Percentiles rank a stretch among this genome's conserved stretches.
phyloP scores from a whole-genome alignment of 306 rosid species.

The Elaeagnus macrophylla region DNA sequence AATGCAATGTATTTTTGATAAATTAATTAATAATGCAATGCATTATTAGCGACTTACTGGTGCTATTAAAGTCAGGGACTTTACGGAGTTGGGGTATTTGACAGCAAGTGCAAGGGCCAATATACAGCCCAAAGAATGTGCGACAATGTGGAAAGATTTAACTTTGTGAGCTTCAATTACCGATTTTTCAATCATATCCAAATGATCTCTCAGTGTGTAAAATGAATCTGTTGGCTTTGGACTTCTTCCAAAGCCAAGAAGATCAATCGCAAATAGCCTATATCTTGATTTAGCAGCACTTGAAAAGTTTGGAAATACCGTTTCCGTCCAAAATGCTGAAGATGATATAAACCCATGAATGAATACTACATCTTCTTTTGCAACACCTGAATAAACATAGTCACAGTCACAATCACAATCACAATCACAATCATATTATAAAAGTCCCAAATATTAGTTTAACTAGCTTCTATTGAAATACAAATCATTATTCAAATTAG shows the following conservation, averaged over 20 bases:
- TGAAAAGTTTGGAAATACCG: constrained; percentile 79
- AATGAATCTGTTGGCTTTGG: constrained; percentile 80
- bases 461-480: too few relatives aligned
- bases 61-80: constrained; percentile 83
- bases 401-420: too few relatives aligned
- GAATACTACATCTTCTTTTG: constrained; percentile 61
- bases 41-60: constrained; percentile 36
- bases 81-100: constrained; percentile 58
- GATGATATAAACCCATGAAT: constrained; percentile 94
- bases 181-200: constrained; percentile 71
- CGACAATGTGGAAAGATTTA: constrained; percentile 82
- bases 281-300: constrained; percentile 33
- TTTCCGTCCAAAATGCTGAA: constrained; percentile 84
- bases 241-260: constrained; percentile 87
- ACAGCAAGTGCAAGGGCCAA: constrained; percentile 80
- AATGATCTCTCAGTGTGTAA: constrained; percentile 74
- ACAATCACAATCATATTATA: too few relatives aligned
- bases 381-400: constrained; percentile 24
- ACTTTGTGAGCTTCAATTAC: constrained; percentile 66
- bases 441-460: too few relatives aligned
- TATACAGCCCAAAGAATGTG: constrained; percentile 90
- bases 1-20: too few relatives aligned
- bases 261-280: constrained; percentile 75
- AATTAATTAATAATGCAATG: neutral
- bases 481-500: too few relatives aligned